A percentile compares a stretch with the other conserved stretches of the same genome.
phyloP scores from a whole-genome alignment of 1,284 basidiomycete species.

The Stereum hirsutum region DNA sequence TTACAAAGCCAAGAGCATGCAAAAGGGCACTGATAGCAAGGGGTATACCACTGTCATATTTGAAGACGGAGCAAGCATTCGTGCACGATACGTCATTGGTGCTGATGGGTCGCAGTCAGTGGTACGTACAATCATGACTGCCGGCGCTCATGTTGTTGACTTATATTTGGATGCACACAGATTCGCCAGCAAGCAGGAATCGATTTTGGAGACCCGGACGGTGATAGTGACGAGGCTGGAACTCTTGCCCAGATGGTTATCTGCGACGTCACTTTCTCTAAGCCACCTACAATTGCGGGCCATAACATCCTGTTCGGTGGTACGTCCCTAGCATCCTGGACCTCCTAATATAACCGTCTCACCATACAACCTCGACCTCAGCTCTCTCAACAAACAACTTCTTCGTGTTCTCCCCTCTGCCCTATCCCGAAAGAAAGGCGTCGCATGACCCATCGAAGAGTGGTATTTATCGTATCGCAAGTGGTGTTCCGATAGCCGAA shows the following conservation, averaged over 20 bases:
- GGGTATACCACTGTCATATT: constrained; percentile 32
- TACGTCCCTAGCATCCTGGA: too few relatives aligned
- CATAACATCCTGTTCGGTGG: constrained; percentile 11
- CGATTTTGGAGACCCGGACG: constrained; percentile 18
- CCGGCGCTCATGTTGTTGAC: constrained; percentile 1
- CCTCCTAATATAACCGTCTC: too few relatives aligned
- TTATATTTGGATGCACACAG: constrained; percentile 9
- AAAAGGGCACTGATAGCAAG: constrained; percentile 10
- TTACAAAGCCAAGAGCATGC: constrained; percentile 22
- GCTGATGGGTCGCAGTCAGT: constrained; percentile 48
- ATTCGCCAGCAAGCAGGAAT: constrained; percentile 19
- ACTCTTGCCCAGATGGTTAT: constrained; percentile 19
- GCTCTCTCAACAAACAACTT: constrained; percentile 16
- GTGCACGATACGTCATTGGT: constrained; percentile 39
- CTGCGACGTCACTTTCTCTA: constrained; percentile 22
- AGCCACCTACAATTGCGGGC: constrained; percentile 7
- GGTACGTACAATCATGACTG: constrained; percentile 23
- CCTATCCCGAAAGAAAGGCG: constrained; percentile 12
- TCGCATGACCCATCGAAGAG: constrained; percentile 12
- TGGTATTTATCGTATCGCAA: constrained; percentile 23
- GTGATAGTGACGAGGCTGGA: constrained; percentile 7
- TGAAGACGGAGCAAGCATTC: constrained; percentile 36
- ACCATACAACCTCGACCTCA: too few relatives aligned
- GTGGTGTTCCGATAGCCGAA: constrained; percentile 20
- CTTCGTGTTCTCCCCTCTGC: constrained; percentile 21